Percentiles rank a stretch among this genome's conserved stretches.
Evolutionary conservation across 1,139 yeast species (phyloP).

Genomic region (Yamadazyma triangularis): DNA sequence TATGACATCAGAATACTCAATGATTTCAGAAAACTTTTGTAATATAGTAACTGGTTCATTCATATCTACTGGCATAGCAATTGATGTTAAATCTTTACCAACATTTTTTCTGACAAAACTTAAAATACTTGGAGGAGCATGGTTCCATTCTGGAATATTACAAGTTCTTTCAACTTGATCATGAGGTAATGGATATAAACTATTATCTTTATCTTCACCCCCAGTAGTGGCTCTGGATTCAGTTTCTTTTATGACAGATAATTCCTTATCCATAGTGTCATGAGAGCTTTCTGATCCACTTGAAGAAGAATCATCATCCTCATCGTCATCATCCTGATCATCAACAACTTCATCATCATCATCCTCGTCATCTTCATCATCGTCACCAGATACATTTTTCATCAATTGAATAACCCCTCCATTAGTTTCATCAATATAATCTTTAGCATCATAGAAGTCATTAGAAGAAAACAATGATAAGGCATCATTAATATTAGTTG

Average conservation of each 20-base stretch:
- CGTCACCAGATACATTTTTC: slow-evolving; percentile 16
- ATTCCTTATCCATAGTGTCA: slow-evolving; percentile 2
- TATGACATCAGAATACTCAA: slow-evolving; percentile 71
- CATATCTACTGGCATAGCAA: slow-evolving; percentile 91
- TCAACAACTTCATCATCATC: slow-evolving; percentile 4
- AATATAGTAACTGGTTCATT: slow-evolving; percentile 87
- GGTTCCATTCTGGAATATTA: slow-evolving; percentile 56
- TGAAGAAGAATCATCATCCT: slow-evolving; percentile 6
- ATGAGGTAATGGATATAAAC: slow-evolving; percentile 63
- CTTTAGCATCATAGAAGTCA: slow-evolving; percentile 69
- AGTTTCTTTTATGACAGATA: slow-evolving; percentile 11
- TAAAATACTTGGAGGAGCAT: slow-evolving; percentile 77
- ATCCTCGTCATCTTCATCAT: slow-evolving; percentile 7
- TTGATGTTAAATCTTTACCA: slow-evolving; percentile 81
- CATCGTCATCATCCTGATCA: slow-evolving; percentile 8
- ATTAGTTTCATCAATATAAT: slow-evolving; percentile 36
- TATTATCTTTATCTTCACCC: slow-evolving; percentile 21
- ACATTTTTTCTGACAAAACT: slow-evolving; percentile 82
- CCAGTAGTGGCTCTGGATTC: slow-evolving; percentile 2
- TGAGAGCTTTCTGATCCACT: slow-evolving; percentile 5
- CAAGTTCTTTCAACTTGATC: slow-evolving; percentile 49
- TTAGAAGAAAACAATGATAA: slow-evolving; percentile 26
- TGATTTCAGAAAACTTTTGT: slow-evolving; percentile 72
- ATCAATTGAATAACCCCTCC: slow-evolving; percentile 34
- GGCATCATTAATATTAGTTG: slow-evolving; percentile 17